Conservation (phyloP, 2,329 filamentous ascomycete genomes). For the Aspergillus chevalieri region DNA sequence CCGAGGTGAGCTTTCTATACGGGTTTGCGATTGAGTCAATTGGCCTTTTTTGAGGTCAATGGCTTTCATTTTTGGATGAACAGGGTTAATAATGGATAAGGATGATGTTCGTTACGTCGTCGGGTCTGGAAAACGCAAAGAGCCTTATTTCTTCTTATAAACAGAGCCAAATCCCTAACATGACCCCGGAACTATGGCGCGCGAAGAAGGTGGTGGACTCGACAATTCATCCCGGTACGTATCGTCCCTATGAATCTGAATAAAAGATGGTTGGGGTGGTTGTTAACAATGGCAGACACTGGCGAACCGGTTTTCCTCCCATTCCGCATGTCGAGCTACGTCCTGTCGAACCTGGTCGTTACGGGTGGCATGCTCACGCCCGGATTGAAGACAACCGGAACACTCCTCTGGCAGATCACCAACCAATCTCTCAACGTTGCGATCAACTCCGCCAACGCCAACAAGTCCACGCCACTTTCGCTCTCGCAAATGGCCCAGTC, state of each 20-base stretch:
- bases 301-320: conserved; percentile 87
- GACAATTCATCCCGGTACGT: conserved; percentile 83
- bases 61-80: not conserved
- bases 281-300: conserved; percentile 58
- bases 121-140: conserved; percentile 82
- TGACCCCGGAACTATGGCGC: conserved; percentile 87
- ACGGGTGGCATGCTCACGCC: conserved; percentile 97
- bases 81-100: conserved; percentile 42
- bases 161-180: conserved; percentile 66
- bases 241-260: not conserved
- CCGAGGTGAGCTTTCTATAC: conserved; percentile 66
- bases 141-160: conserved; percentile 77
- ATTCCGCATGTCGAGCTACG: conserved; percentile 96
- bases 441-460: conserved; percentile 95
- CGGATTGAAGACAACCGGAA: conserved; percentile 73
- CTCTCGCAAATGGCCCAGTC: conserved; percentile 76
- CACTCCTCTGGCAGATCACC: conserved; percentile 85
- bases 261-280: not conserved
- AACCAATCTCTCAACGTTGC: conserved; percentile 98
- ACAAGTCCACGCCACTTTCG: conserved; percentile 89
- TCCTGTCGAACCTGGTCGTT: conserved; percentile 86
- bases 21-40: no score
- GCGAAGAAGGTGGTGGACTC: conserved; percentile 98
- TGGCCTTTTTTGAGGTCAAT: not conserved
- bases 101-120: conserved; percentile 72